A percentile compares a stretch with the other conserved stretches of the same genome.
phyloP scores from a whole-genome alignment of 345 rosid species.

The Corymbia maculata region DNA sequence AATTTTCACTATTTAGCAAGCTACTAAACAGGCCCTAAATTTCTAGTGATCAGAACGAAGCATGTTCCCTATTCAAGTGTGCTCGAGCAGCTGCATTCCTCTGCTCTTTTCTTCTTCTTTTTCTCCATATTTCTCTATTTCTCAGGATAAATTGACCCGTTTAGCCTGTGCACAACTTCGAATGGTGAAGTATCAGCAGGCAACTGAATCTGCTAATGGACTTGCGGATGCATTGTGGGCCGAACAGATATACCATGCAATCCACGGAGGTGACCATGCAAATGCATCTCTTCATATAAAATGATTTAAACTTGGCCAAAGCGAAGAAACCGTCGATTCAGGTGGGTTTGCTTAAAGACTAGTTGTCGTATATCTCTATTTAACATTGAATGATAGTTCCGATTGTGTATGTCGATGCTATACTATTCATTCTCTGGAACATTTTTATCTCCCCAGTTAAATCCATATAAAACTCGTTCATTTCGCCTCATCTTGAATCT shows the following conservation, averaged over 20 bases:
- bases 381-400: neutral
- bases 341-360: neutral
- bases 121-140: neutral
- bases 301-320: neutral
- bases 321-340: neutral
- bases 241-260: neutral
- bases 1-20: too few species aligned
- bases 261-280: neutral
- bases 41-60: neutral
- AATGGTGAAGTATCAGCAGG: neutral
- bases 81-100: neutral
- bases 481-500: neutral
- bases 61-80: neutral
- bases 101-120: neutral
- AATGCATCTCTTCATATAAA: neutral
- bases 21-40: neutral
- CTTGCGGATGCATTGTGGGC: neutral
- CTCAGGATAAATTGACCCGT: neutral
- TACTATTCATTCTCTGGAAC: neutral
- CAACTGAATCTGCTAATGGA: neutral
- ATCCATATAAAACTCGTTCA: neutral
- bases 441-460: neutral
- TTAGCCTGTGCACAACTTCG: neutral
- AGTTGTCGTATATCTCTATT: neutral
- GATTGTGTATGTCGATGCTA: neutral